Conservation (phyloP, 2,329 filamentous ascomycete species). For the Xylariaceae sp. region DNA sequence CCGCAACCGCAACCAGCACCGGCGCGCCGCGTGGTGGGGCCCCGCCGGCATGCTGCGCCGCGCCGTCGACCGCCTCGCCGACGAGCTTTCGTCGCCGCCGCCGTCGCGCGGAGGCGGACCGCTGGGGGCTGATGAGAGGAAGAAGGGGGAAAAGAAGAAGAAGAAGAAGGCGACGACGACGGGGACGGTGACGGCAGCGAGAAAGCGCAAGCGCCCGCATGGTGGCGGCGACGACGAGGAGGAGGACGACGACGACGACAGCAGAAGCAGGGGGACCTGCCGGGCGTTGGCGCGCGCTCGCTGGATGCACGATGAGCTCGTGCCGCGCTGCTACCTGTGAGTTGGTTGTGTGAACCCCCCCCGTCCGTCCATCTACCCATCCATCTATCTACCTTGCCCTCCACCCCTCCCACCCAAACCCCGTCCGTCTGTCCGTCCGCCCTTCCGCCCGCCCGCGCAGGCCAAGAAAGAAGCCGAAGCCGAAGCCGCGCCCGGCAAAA, state of each 20-base stretch:
- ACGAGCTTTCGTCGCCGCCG: conserved; percentile 23
- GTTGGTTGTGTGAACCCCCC: conserved; percentile 16
- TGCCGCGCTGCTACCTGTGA: conserved; percentile 37
- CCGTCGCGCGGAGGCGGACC: no score
- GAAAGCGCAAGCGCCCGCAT: conserved; percentile 31
- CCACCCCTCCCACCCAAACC: no score
- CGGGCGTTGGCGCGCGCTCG: conserved; percentile 23
- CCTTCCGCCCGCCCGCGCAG: no score
- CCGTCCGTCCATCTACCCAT: no score
- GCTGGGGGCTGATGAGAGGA: no score
- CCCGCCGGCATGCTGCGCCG: conserved; percentile 67
- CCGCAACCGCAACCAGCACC: conserved; percentile 90
- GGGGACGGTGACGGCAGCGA: conserved; percentile 7
- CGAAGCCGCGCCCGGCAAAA: no score
- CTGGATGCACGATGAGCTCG: conserved; percentile 33
- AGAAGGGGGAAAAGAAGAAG: no score
- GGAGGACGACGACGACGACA: no score
- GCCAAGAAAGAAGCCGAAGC: no score
- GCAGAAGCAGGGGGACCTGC: conserved; percentile 6
- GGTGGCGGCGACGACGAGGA: conserved; percentile 1
- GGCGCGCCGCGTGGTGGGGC: conserved; percentile 70
- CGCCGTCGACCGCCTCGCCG: conserved; percentile 47
- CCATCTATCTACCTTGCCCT: no score
- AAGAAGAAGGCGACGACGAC: no score
- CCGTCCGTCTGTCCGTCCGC: no score